A percentile compares a stretch with the other conserved stretches of the same genome.
phyloP scores from a whole-genome alignment of 768 basidiomycete species.

The Cystobasidium onofrii region DNA sequence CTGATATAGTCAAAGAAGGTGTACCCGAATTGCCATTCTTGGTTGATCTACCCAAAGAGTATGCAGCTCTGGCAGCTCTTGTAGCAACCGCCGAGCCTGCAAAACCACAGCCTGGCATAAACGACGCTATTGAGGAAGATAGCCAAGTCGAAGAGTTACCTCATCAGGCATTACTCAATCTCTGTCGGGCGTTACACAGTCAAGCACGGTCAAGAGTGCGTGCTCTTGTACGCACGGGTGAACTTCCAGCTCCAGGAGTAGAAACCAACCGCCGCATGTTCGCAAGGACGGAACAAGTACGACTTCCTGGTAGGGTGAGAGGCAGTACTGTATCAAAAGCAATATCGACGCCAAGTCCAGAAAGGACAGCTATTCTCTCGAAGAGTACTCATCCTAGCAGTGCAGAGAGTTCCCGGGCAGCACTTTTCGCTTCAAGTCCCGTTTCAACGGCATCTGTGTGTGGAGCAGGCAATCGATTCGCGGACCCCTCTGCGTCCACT shows the following conservation, averaged over 20 bases:
- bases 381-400: neutral
- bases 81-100: conserved; percentile 52
- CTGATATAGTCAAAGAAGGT: conserved; percentile 52
- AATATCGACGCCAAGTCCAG: neutral
- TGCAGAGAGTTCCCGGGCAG: neutral
- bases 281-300: neutral
- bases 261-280: neutral
- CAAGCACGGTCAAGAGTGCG: conserved; percentile 8
- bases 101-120: neutral
- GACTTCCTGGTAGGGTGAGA: neutral
- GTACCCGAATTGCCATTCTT: conserved; percentile 59
- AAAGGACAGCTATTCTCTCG: neutral
- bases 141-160: neutral
- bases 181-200: conserved; percentile 1
- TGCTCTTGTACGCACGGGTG: neutral
- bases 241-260: neutral
- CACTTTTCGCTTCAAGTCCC: conserved; percentile 9
- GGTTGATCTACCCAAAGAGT: conserved; percentile 67
- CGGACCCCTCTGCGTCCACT: neutral
- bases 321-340: neutral
- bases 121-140: neutral
- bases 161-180: neutral
- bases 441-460: neutral
- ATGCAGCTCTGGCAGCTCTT: conserved; percentile 66
- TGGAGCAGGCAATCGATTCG: neutral